These are phyloP conservation scores for Tephrocybe sp. DNA, from an alignment of 768 basidiomycete species.

Conservation along the genomic window DNA sequence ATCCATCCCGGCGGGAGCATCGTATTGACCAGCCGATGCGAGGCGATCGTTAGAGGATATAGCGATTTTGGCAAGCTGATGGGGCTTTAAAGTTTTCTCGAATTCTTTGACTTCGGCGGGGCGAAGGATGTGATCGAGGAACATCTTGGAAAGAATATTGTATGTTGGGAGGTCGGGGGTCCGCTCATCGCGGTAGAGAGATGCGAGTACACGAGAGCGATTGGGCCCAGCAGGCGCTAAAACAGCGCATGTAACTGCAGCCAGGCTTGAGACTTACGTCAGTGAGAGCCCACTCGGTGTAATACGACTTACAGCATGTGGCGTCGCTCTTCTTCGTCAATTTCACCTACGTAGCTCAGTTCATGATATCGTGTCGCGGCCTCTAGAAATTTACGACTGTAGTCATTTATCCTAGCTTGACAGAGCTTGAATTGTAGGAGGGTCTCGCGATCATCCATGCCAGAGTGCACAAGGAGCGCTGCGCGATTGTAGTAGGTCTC, in stretches of 20 bases:
- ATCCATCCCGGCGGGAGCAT: conserved; percentile 42
- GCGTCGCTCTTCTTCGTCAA: conserved; percentile 91
- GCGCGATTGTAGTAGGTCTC: conserved; percentile 98
- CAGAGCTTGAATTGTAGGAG: conserved; percentile 86
- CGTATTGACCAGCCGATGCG: conserved; percentile 63
- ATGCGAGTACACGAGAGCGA: conserved; percentile 88
- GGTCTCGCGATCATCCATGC: conserved; percentile 72
- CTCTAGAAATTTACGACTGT: conserved; percentile 88
- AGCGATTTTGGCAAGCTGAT: conserved; percentile 91
- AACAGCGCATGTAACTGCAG: conserved; percentile 95
- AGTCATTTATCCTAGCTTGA: conserved; percentile 94
- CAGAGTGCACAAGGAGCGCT: conserved; percentile 79
- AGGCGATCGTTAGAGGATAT: conserved; percentile 82
- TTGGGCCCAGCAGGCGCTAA: conserved; percentile 97
- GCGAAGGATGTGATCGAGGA: conserved; percentile 95
- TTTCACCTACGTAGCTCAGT: conserved; percentile 84
- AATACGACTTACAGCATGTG: conserved; percentile 76
- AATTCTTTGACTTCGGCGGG: conserved; percentile 88
- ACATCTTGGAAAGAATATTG: conserved; percentile 97
- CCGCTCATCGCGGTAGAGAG: conserved; percentile 93
- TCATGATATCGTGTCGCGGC: conserved; percentile 95
- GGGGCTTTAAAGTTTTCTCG: conserved; percentile 81
- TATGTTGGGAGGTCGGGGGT: conserved; percentile 75
- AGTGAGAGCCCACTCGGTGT: background rate
- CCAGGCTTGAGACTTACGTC: conserved; percentile 47